A percentile compares a stretch with the other conserved stretches of the same genome.
Evolutionary conservation across 73 alveolate species (phyloP).

Genomic region (Tetrahymena malaccensis): DNA sequence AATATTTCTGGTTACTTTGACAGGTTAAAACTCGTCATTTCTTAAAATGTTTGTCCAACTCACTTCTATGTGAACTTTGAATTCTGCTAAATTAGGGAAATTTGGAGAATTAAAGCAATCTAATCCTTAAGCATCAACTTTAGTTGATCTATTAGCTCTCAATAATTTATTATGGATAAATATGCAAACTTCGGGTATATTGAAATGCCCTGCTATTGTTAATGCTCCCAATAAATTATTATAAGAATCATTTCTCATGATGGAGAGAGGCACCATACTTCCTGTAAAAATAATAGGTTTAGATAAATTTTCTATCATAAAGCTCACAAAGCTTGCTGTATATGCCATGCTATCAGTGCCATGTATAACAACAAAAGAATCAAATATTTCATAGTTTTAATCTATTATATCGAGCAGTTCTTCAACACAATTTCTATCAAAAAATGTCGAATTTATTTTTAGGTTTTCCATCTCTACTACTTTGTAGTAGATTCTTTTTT

Average conservation of each 20-base stretch:
- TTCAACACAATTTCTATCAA: neutral
- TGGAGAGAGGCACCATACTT: conserved; percentile 45
- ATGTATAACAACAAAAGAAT: conserved; percentile 39
- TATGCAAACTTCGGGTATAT: conserved; percentile 28
- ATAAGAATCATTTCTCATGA: conserved; percentile 49
- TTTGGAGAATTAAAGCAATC: conserved; percentile 36
- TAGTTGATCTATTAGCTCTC: conserved; percentile 32
- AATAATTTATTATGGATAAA: conserved; percentile 11
- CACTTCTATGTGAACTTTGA: conserved; percentile 31
- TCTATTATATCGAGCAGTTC: conserved; percentile 22
- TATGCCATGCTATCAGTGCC: conserved; percentile 54
- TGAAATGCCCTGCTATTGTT: conserved; percentile 35
- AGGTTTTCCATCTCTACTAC: conserved; percentile 31
- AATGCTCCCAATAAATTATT: conserved; percentile 23
- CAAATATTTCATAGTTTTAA: conserved; percentile 35
- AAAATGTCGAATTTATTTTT: neutral
- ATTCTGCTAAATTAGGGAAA: conserved; percentile 31
- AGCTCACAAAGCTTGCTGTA: conserved; percentile 29
- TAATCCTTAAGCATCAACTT: conserved; percentile 1
- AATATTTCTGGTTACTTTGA: neutral
- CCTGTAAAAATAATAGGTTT: conserved; percentile 54
- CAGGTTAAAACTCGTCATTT: conserved; percentile 7
- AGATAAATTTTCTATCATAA: conserved; percentile 43
- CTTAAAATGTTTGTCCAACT: conserved; percentile 22
- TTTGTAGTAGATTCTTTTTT: conserved; percentile 21